Conservation (phyloP, 306 rosid species). For the Prunus mume region DNA sequence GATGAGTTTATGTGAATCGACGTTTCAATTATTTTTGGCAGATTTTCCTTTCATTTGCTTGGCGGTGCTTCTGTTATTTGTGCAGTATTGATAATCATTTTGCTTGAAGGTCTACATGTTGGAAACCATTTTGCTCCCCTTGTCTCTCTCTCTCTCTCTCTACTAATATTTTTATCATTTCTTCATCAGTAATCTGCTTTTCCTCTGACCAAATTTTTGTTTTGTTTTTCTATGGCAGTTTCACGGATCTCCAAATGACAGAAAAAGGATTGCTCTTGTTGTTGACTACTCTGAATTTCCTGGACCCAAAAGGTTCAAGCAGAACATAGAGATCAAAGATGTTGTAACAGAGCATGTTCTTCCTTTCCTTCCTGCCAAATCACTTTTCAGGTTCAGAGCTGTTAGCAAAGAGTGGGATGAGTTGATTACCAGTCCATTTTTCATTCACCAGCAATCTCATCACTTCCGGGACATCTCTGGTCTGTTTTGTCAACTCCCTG, state of each 20-base stretch:
- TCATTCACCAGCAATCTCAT: slow-evolving; percentile 27
- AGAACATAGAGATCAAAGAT: slow-evolving; percentile 8
- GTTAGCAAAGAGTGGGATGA: slow-evolving; percentile 37
- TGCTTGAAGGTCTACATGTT: too few species aligned
- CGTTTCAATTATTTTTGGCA: neutral
- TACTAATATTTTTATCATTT: neutral
- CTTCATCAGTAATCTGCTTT: neutral
- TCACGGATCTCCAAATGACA: neutral
- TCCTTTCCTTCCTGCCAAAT: slow-evolving; percentile 40
- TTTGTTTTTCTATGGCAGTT: slow-evolving; percentile 15
- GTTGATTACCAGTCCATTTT: slow-evolving; percentile 23
- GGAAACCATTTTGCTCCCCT: neutral
- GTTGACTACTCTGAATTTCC: neutral
- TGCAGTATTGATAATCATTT: neutral
- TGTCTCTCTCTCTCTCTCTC: neutral
- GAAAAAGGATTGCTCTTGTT: neutral
- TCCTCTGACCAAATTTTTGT: neutral
- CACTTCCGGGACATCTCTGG: slow-evolving; percentile 27
- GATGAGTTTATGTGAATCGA: neutral
- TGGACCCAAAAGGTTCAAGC: slow-evolving; percentile 3
- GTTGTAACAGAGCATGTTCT: slow-evolving; percentile 15
- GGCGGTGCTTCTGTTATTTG: neutral
- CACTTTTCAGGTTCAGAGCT: slow-evolving; percentile 34
- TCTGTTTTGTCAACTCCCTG: slow-evolving; percentile 26
- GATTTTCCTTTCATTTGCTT: neutral